A percentile compares a stretch with the other conserved stretches of the same genome.
Conservation (phyloP, 495 filamentous ascomycete genomes). For the Penicillium bialowiezense region DNA sequence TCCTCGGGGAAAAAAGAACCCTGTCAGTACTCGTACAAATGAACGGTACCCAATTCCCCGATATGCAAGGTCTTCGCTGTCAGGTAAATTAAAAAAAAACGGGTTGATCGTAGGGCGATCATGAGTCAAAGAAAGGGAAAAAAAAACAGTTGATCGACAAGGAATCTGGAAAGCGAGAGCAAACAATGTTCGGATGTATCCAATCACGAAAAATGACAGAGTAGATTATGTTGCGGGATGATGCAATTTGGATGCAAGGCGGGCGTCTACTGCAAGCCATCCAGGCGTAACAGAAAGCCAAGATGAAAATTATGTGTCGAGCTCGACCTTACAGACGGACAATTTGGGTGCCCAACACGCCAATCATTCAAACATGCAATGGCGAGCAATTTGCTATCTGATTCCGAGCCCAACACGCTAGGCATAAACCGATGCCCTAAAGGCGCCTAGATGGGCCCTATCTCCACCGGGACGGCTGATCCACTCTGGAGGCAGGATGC, state of each 20-base stretch:
- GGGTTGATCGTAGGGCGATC: background rate
- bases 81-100: background rate
- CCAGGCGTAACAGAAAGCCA: slow-evolving; percentile 11
- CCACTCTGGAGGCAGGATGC: slow-evolving; percentile 7
- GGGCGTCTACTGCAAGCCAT: slow-evolving; percentile 19
- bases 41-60: background rate
- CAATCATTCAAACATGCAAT: background rate
- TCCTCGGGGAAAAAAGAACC: background rate
- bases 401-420: background rate
- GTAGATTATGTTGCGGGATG: slow-evolving; percentile 11
- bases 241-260: slow-evolving; percentile 20
- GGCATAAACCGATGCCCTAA: background rate
- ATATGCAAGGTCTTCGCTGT: background rate
- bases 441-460: background rate
- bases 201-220: slow-evolving; percentile 4
- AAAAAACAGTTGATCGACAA: background rate
- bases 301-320: slow-evolving; percentile 8
- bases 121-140: background rate
- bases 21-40: background rate
- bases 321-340: background rate
- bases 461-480: slow-evolving; percentile 8
- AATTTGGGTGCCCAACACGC: slow-evolving; percentile 8
- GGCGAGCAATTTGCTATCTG: background rate
- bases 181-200: slow-evolving; percentile 4
- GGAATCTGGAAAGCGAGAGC: background rate